Evolutionary conservation across 345 rosid genomes (phyloP), one percentile per base, ranked within the genome.

Genomic region (Dipteronia sinensis): DNA sequence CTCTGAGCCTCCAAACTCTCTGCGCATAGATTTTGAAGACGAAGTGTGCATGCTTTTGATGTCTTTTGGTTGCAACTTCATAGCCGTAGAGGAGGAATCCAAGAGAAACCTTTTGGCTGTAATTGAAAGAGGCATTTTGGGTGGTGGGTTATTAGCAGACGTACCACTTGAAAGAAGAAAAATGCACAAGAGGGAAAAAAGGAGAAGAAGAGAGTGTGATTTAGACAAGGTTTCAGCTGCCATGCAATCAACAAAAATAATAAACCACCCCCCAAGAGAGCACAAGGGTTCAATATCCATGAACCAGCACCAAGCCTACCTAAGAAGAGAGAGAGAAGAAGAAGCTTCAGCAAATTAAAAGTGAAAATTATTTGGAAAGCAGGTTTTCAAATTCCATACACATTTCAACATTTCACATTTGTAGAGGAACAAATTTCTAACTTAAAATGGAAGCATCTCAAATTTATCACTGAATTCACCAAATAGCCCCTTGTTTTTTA

Each of bases 261-360:
- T 56, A 71, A 89, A 85, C 91, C 94, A 86, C 91, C 96, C 98
- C 95, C 95, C 93, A 85, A 88, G 86, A 86, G 85, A 86, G 94
- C 95, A 89, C 85, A 93, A 89, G 94, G 96, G 92, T 87, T 90
- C 97, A 90, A 92, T 92, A 95, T 93, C 99, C 97, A 95, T 95
- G 83, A 95, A 92, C 98, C 94, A 90, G 90, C 82, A 68, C 85
- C 87, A 80, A 77, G 83, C 83, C 86, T 76, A 83, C 78, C 76
- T 53, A 76, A 44, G 58, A 64, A 74, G 80, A 7, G 64, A 75
- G 83, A 73, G 64, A 67, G 56, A 75, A 80, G 82, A 71, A 85
- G 87, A 82, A 82, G 86, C 64, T 86, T 86, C 86, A 81, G 68
- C 77, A 71, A 34, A 34, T 34, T 34, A 34, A 85, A 84, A 80